Base-by-base conservation (phyloP, 352 stramenopile species). In the Globisporangium ultimum region DNA sequence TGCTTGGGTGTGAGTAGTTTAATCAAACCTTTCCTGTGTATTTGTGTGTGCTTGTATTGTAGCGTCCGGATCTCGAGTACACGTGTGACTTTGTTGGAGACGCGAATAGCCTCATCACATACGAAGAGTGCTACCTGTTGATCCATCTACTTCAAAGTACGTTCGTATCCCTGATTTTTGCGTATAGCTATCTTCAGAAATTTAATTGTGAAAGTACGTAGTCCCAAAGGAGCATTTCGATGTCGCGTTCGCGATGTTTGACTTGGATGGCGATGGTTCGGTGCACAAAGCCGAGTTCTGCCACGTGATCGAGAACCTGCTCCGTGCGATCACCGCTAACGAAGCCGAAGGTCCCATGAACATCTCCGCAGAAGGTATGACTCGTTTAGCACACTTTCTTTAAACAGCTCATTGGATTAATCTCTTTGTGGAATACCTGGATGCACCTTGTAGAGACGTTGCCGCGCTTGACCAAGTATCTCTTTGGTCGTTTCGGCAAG, bases 231-330 rank as follows among this genome's bases (percentile, higher is more conserved):
- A 90, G 53, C 79, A 90, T 55, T 93, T 93, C 53, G 74, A 84
- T 28, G 80, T 93, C 41, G 80, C 79, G 48, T 93, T 93, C 57
- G 84, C 69, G 59, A 91, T 93, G 80, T 86, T 93, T 42, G 80
- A 93, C 59, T 55, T 91, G 34, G 80, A 93, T 49, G 76, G 78
- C 24, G 78, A 93, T 57, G 84, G 81, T 46, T 68, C 78, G 12
- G 84, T 93, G 38, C 70, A 89, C 64, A 91, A 91, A 59, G 63
- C 61, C 13, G 79, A 93, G 68, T 91, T 91, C 53, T 84, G 77
- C 43, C 60, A 84, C 50, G 79, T 91, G 47, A 77, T 93, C 43
- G 80, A 87, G 60, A 84, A 88, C 48, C 20, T 92, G 5, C 61
- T 92, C 36, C 64, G 58, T 24, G 20, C 70, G 8, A 86, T 86